Percentiles rank a stretch among this genome's conserved stretches.
Conservation (phyloP, 768 basidiomycete genomes). For the Boletus reticulatus region DNA sequence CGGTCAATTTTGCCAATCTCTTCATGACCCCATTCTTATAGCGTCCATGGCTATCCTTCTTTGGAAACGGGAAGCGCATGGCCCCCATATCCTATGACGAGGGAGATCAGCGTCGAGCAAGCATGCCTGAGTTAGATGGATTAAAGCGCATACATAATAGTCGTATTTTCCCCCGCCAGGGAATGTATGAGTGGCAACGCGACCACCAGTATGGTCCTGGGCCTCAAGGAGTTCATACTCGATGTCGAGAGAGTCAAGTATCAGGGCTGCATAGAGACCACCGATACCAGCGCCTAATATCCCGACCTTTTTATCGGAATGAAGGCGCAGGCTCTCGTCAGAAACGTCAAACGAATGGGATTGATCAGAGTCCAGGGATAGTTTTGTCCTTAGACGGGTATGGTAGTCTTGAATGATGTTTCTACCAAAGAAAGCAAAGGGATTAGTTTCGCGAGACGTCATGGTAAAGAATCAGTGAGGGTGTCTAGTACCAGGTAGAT, state of each 20-base stretch:
- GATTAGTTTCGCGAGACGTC: conserved; percentile 4
- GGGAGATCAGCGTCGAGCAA: neutral
- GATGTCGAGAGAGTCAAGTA: conserved; percentile 42
- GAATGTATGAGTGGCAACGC: conserved; percentile 44
- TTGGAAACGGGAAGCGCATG: conserved; percentile 35
- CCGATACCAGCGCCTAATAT: conserved; percentile 23
- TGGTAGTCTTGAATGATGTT: conserved; percentile 12
- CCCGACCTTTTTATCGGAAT: conserved; percentile 9
- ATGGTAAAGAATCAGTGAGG: too few species aligned
- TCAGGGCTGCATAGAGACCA: conserved; percentile 43
- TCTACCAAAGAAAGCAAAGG: conserved; percentile 8
- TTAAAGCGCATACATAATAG: conserved; percentile 30
- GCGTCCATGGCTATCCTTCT: conserved; percentile 7
- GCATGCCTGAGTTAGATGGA: neutral
- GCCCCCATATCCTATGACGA: conserved; percentile 36
- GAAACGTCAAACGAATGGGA: neutral
- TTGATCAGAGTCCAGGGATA: neutral
- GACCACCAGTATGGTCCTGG: conserved; percentile 39
- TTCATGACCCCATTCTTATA: conserved; percentile 30
- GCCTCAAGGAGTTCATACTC: conserved; percentile 47
- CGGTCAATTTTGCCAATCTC: conserved; percentile 30
- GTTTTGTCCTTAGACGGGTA: neutral
- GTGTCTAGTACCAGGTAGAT: too few species aligned
- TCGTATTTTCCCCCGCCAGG: conserved; percentile 26
- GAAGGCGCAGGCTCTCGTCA: neutral